Percentiles rank a stretch among this genome's conserved stretches.
These are phyloP conservation scores for Pseudogymnoascus sp. DNA, from an alignment of 2,329 filamentous ascomycete species.

Conservation along the genomic window DNA sequence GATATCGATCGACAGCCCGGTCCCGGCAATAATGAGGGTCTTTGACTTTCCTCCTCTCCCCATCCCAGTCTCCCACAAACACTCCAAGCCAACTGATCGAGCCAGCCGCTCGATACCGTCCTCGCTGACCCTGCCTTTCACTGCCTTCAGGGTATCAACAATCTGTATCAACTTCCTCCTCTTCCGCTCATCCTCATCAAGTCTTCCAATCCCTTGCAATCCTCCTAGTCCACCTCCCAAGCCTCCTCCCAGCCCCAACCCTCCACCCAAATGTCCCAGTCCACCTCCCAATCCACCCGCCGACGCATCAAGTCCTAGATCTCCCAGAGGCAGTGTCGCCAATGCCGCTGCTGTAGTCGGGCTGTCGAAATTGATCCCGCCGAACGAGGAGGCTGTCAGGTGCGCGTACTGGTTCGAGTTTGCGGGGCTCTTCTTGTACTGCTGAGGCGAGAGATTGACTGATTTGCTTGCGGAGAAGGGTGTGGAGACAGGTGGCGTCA, in stretches of 20 bases:
- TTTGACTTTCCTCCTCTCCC: conserved; percentile 42
- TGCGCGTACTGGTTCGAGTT: conserved; percentile 38
- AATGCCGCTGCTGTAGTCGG: conserved; percentile 57
- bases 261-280: conserved; percentile 14
- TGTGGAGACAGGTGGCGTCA: conserved; percentile 60
- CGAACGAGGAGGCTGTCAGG: conserved; percentile 32
- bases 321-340: conserved; percentile 43
- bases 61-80: conserved; percentile 49
- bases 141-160: conserved; percentile 28
- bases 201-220: conserved; percentile 16
- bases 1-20: conserved; percentile 54
- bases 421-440: conserved; percentile 51
- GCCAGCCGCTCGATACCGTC: conserved; percentile 67
- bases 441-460: conserved; percentile 51
- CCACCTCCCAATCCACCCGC: conserved; percentile 22
- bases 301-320: conserved; percentile 40
- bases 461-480: conserved; percentile 49
- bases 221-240: background rate
- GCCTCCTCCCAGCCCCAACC: background rate
- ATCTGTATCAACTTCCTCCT: conserved; percentile 32
- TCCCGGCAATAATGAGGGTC: conserved; percentile 55
- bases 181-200: conserved; percentile 45
- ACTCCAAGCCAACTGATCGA: conserved; percentile 58
- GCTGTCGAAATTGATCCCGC: conserved; percentile 52
- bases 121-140: conserved; percentile 62